These are phyloP conservation scores for Saccharomycopsis capsularis DNA, from an alignment of 805 yeast genomes.

Conservation along the genomic window DNA sequence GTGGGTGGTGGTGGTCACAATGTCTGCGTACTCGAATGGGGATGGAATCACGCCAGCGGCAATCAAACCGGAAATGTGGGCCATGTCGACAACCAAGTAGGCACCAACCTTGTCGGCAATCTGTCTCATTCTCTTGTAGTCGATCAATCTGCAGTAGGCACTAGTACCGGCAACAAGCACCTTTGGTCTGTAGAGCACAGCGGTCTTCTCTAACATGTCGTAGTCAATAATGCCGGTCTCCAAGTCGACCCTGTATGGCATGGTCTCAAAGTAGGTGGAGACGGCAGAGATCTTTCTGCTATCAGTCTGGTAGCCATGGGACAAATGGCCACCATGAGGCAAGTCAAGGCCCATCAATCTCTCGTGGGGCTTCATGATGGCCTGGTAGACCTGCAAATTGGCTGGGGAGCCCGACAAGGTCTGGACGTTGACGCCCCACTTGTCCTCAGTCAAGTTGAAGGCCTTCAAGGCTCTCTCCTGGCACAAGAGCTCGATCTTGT, in stretches of 20 bases:
- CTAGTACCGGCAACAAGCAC: constrained; percentile 95
- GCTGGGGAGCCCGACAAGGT: constrained; percentile 96
- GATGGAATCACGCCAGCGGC: constrained; percentile 89
- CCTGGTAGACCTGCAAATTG: constrained; percentile 85
- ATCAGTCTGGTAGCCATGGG: constrained; percentile 94
- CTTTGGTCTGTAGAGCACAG: constrained; percentile 87
- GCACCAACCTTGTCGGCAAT: constrained; percentile 94
- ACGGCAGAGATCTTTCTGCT: constrained; percentile 84
- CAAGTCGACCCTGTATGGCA: constrained; percentile 91
- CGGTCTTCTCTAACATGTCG: constrained; percentile 76
- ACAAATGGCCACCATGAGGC: constrained; percentile 97
- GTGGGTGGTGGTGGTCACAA: constrained; percentile 97
- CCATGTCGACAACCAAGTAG: constrained; percentile 90
- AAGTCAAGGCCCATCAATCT: constrained; percentile 95
- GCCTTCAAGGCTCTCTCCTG: constrained; percentile 88
- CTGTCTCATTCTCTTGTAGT: constrained; percentile 82
- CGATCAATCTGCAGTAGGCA: constrained; percentile 87
- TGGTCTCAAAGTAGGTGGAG: constrained; percentile 92
- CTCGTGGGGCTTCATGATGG: constrained; percentile 82
- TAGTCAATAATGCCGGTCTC: constrained; percentile 89
- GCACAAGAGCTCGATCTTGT: constrained; percentile 82
- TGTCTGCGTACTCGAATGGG: constrained; percentile 89
- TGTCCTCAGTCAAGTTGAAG: constrained; percentile 62
- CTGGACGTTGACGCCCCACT: constrained; percentile 98
- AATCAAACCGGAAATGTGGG: constrained; percentile 92